A percentile compares a stretch with the other conserved stretches of the same genome.
These are phyloP conservation scores for Umbelopsis vinacea DNA, from an alignment of 192 early-diverging fungal species.

Conservation along the genomic window DNA sequence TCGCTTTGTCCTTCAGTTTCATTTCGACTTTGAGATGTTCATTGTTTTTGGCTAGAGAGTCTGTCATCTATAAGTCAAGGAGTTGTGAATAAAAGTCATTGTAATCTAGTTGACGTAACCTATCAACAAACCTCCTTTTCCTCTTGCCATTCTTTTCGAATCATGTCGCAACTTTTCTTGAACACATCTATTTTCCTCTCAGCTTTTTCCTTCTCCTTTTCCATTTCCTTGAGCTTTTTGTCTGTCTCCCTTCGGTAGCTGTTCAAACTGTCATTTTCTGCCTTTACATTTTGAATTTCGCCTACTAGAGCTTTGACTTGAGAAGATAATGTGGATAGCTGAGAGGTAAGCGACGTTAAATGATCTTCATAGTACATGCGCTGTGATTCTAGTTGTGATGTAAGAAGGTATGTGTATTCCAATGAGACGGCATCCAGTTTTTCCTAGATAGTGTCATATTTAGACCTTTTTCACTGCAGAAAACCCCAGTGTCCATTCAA, in stretches of 20 bases:
- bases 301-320: slow-evolving; percentile 33
- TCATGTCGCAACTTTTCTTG: slow-evolving; percentile 52
- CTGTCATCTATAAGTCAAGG: slow-evolving; percentile 34
- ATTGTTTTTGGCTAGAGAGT: slow-evolving; percentile 69
- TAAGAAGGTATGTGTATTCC: slow-evolving; percentile 85
- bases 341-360: slow-evolving; percentile 52
- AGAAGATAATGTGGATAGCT: slow-evolving; percentile 48
- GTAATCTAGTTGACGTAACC: slow-evolving; percentile 33
- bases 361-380: slow-evolving; percentile 82
- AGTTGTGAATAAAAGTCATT: neutral
- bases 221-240: slow-evolving; percentile 37
- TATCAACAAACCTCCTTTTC: slow-evolving; percentile 68
- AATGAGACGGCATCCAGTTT: slow-evolving; percentile 77
- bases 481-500: too few species aligned
- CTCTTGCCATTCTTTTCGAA: slow-evolving; percentile 69
- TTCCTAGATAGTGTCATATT: slow-evolving; percentile 42
- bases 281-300: slow-evolving; percentile 7
- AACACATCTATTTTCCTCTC: slow-evolving; percentile 65
- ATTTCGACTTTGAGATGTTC: slow-evolving; percentile 57
- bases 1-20: slow-evolving; percentile 57
- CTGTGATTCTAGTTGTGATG: slow-evolving; percentile 88
- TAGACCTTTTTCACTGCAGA: neutral
- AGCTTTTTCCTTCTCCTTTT: slow-evolving; percentile 51
- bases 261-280: slow-evolving; percentile 27
- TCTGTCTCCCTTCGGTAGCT: slow-evolving; percentile 12